A percentile compares a stretch with the other conserved stretches of the same genome.
Evolutionary conservation across 495 filamentous ascomycete species (phyloP).

Genomic region (Rusavskia elegans): DNA sequence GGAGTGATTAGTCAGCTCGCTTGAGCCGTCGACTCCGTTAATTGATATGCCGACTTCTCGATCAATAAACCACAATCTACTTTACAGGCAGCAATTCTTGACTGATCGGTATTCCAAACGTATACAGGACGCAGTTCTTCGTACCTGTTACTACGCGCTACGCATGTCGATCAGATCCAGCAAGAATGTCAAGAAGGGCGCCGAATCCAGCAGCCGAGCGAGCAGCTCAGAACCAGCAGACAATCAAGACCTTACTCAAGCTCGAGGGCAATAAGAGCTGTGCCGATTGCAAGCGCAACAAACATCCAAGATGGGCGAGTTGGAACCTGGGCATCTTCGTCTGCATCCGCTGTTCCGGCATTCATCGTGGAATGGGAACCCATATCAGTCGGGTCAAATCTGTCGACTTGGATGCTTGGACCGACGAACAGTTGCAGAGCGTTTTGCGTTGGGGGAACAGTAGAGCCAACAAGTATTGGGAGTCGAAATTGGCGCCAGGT

Average conservation of each 20-base stretch:
- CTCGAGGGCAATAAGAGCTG: slow-evolving; percentile 88
- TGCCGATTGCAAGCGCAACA: slow-evolving; percentile 97
- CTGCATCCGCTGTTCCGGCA: slow-evolving; percentile 95
- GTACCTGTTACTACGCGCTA: not conserved
- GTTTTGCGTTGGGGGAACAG: slow-evolving; percentile 88
- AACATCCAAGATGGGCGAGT: slow-evolving; percentile 96
- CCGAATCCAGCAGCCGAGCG: slow-evolving; percentile 63
- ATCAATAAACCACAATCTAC: not conserved
- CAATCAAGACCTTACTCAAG: slow-evolving; percentile 85
- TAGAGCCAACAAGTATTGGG: slow-evolving; percentile 95
- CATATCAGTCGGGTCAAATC: slow-evolving; percentile 97
- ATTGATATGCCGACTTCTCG: not conserved
- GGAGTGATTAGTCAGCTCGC: not conserved
- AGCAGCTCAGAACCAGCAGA: slow-evolving; percentile 75
- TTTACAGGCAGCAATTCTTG: too few relatives aligned
- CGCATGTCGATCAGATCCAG: not conserved
- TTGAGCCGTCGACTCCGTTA: too few relatives aligned
- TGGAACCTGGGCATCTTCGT: slow-evolving; percentile 95
- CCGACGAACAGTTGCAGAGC: slow-evolving; percentile 89
- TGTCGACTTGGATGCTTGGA: slow-evolving; percentile 95
- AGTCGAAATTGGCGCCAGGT: slow-evolving; percentile 76
- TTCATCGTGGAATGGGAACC: slow-evolving; percentile 96
- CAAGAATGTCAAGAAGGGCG: slow-evolving; percentile 70
- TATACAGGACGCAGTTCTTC: too few relatives aligned
- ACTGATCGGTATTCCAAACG: too few relatives aligned